phyloP scores from a whole-genome alignment of 2,329 filamentous ascomycete species.

The Aspergillus sojae region DNA sequence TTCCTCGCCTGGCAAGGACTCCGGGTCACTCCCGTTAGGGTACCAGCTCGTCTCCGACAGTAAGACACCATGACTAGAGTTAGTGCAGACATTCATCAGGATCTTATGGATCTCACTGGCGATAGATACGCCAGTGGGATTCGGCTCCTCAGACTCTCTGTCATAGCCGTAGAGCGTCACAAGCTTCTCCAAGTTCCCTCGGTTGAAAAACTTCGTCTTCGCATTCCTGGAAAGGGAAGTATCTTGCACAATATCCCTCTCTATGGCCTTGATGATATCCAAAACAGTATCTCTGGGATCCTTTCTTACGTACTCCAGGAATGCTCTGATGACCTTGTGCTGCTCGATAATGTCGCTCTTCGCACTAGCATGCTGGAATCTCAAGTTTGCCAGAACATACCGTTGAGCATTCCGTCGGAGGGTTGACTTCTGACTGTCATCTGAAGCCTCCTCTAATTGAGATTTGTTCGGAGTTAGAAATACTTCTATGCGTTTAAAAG shows the following conservation, averaged over 20 bases:
- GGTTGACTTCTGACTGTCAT: conserved; percentile 72
- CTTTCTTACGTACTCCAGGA: conserved; percentile 76
- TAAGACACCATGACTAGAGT: conserved; percentile 70
- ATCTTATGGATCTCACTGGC: conserved; percentile 74
- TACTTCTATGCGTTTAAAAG: conserved; percentile 76
- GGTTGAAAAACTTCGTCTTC: conserved; percentile 76
- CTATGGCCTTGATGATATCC: conserved; percentile 73
- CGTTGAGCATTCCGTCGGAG: conserved; percentile 80
- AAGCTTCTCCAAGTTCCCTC: conserved; percentile 72
- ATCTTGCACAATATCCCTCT: conserved; percentile 73
- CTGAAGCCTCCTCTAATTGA: conserved; percentile 56
- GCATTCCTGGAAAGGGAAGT: conserved; percentile 69
- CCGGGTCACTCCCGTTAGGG: conserved; percentile 67
- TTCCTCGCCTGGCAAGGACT: conserved; percentile 51
- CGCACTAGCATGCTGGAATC: conserved; percentile 72
- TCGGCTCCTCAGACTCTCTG: conserved; percentile 49
- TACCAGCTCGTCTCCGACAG: conserved; percentile 83
- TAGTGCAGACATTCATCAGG: conserved; percentile 74
- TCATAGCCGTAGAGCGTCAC: conserved; percentile 68
- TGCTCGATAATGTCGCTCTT: conserved; percentile 84
- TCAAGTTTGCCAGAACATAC: conserved; percentile 78
- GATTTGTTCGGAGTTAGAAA: conserved; percentile 73
- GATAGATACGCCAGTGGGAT: conserved; percentile 55
- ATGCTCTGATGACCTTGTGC: conserved; percentile 65
- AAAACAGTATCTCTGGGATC: conserved; percentile 75